phyloP scores from a whole-genome alignment of 2,329 filamentous ascomycete species.

The Penicillium sp. region DNA sequence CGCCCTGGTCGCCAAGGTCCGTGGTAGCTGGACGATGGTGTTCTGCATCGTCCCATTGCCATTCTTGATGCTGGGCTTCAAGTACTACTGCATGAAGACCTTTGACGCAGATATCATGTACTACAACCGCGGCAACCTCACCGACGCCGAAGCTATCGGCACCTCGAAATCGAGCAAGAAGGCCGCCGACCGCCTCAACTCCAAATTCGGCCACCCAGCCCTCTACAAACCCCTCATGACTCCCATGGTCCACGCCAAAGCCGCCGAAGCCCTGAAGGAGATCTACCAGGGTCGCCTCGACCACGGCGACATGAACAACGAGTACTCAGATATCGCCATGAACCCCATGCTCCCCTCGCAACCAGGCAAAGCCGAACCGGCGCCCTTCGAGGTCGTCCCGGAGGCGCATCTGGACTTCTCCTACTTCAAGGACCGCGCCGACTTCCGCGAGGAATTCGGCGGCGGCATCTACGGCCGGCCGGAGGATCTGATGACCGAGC shows the following conservation, averaged over 20 bases:
- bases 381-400: slow-evolving; percentile 86
- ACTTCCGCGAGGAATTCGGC: slow-evolving; percentile 86
- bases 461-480: slow-evolving; percentile 61
- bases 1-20: slow-evolving; percentile 73
- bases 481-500: slow-evolving; percentile 49
- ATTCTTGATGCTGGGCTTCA: slow-evolving; percentile 79
- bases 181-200: slow-evolving; percentile 65
- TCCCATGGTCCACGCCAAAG: slow-evolving; percentile 92
- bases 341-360: slow-evolving; percentile 70
- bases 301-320: slow-evolving; percentile 44
- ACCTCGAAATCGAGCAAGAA: slow-evolving; percentile 42
- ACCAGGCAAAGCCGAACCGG: slow-evolving; percentile 60
- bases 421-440: slow-evolving; percentile 85
- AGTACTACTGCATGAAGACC: slow-evolving; percentile 72
- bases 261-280: slow-evolving; percentile 80
- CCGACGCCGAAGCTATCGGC: slow-evolving; percentile 50
- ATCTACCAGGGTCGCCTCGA: slow-evolving; percentile 80
- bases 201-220: slow-evolving; percentile 82
- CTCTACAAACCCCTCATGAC: slow-evolving; percentile 87
- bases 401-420: slow-evolving; percentile 86
- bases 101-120: slow-evolving; percentile 83
- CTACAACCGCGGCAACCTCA: slow-evolving; percentile 68
- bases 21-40: slow-evolving; percentile 67
- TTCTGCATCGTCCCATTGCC: slow-evolving; percentile 73
- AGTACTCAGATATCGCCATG: slow-evolving; percentile 75